These are phyloP conservation scores for Athelia psychrophila DNA, from an alignment of 1,284 basidiomycete genomes.

Conservation along the genomic window DNA sequence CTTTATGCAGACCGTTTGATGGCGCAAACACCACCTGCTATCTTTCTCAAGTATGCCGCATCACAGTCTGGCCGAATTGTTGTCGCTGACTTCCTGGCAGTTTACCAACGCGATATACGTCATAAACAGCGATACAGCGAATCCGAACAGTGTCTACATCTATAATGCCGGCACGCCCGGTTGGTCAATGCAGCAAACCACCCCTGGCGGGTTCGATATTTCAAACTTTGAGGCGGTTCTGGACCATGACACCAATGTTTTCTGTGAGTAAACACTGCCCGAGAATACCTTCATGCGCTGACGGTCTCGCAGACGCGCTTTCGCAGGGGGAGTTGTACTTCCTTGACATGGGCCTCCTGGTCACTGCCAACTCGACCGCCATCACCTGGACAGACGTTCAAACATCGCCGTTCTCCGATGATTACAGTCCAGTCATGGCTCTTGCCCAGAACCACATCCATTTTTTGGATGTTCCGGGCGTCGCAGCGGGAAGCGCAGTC, in stretches of 20 bases:
- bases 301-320: slow-evolving; percentile 48
- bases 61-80: neutral
- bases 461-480: slow-evolving; percentile 73
- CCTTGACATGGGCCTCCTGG: slow-evolving; percentile 65
- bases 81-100: slow-evolving; percentile 26
- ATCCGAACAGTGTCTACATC: slow-evolving; percentile 64
- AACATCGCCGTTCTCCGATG: slow-evolving; percentile 47
- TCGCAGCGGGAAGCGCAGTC: slow-evolving; percentile 62
- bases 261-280: slow-evolving; percentile 47
- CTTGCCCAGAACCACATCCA: slow-evolving; percentile 79
- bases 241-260: slow-evolving; percentile 87
- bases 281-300: slow-evolving; percentile 7
- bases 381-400: slow-evolving; percentile 63
- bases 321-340: slow-evolving; percentile 59
- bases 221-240: slow-evolving; percentile 62
- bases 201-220: slow-evolving; percentile 51
- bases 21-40: slow-evolving; percentile 67
- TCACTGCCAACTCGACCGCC: slow-evolving; percentile 51
- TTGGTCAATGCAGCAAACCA: slow-evolving; percentile 62
- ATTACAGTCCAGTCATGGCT: slow-evolving; percentile 72
- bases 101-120: slow-evolving; percentile 80
- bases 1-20: slow-evolving; percentile 60
- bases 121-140: slow-evolving; percentile 67
- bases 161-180: slow-evolving; percentile 61
- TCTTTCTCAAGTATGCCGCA: slow-evolving; percentile 46